These are phyloP conservation scores for Sphaerosporella brunnea DNA, from an alignment of 495 filamentous ascomycete species.

Conservation along the genomic window DNA sequence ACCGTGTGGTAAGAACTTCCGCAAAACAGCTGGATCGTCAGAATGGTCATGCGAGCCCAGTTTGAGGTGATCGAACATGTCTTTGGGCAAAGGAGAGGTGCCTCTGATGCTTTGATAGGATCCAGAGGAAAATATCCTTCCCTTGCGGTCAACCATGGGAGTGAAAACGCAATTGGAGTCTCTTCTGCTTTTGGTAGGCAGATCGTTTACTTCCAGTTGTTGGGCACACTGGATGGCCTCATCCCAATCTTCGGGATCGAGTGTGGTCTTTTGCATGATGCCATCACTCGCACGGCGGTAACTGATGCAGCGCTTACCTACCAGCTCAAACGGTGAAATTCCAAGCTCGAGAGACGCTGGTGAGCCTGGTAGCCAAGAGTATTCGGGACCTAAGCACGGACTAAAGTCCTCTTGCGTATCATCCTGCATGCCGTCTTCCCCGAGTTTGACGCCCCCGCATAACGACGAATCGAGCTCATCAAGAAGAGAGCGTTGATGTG, in stretches of 20 bases:
- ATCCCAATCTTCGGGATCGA: constrained; percentile 1
- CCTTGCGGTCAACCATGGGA: neutral
- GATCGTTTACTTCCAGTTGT: neutral
- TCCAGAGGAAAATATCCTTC: constrained; percentile 3
- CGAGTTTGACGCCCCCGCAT: neutral
- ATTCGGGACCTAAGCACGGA: neutral
- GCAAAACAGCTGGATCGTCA: neutral
- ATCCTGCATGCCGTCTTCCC: neutral
- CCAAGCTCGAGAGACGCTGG: neutral
- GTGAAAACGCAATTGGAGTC: neutral
- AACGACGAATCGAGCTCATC: neutral
- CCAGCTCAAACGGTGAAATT: neutral
- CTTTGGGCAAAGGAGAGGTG: neutral
- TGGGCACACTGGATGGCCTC: neutral
- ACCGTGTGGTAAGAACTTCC: neutral
- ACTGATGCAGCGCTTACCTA: neutral
- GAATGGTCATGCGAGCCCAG: neutral
- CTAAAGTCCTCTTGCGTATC: neutral
- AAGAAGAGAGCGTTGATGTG: too few species aligned
- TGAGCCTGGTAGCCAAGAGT: neutral
- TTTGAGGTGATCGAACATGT: neutral
- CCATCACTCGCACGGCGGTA: neutral
- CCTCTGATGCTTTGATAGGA: constrained; percentile 3
- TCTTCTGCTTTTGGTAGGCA: neutral
- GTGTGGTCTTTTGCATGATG: neutral